These are phyloP conservation scores for Tylopilus rubrobrunneus DNA, from an alignment of 768 basidiomycete species.

Conservation along the genomic window DNA sequence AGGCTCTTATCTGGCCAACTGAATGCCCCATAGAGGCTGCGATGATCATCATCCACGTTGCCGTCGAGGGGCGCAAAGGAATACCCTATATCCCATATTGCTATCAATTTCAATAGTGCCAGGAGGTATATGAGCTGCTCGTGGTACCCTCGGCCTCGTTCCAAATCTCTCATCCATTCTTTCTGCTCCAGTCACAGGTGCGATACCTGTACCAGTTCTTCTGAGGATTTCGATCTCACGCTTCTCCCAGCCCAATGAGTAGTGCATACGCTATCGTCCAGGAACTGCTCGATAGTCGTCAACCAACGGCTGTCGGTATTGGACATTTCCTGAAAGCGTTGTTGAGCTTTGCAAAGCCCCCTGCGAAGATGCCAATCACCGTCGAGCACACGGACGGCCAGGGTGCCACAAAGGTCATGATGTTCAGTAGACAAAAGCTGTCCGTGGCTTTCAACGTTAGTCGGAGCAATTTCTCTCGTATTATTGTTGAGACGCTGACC, in stretches of 20 bases:
- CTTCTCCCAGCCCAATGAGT: slow-evolving; percentile 2
- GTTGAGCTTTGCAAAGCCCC: slow-evolving; percentile 10
- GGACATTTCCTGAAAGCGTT: slow-evolving; percentile 51
- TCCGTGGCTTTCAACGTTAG: not conserved
- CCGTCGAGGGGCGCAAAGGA: slow-evolving; percentile 46
- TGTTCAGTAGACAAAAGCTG: slow-evolving; percentile 9
- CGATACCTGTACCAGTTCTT: not conserved
- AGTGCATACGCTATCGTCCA: slow-evolving; percentile 5
- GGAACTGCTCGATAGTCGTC: not conserved
- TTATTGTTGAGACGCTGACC: not conserved
- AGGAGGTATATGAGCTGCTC: not conserved
- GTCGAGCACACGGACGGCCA: slow-evolving; percentile 4
- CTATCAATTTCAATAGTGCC: not conserved
- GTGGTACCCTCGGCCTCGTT: not conserved
- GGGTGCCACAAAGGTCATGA: slow-evolving; percentile 2
- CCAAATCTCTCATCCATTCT: slow-evolving; percentile 18
- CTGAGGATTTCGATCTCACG: not conserved
- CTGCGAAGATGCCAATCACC: not conserved
- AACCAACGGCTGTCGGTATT: slow-evolving; percentile 32
- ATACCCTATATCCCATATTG: not conserved
- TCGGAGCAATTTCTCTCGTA: not conserved
- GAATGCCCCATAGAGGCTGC: not conserved
- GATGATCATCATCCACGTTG: slow-evolving; percentile 39
- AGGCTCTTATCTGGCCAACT: not conserved
- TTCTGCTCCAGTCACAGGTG: not conserved